Evolutionary conservation across 805 yeast species (phyloP).

Genomic region (Pichia scutulata): DNA sequence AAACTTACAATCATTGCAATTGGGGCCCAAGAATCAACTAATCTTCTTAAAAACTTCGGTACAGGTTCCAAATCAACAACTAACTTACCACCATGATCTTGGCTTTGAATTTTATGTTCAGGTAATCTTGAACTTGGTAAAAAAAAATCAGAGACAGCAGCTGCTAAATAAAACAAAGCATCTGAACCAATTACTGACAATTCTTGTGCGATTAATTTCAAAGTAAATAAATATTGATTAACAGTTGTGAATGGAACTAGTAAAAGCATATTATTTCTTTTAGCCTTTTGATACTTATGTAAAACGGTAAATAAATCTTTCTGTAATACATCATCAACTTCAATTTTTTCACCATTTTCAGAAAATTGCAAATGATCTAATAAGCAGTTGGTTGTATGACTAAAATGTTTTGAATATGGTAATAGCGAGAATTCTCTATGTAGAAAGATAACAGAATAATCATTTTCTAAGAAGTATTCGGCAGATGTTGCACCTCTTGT

Average conservation of each 20-base stretch:
- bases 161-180: slow-evolving; percentile 83
- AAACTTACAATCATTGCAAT: slow-evolving; percentile 90
- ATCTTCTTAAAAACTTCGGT: slow-evolving; percentile 81
- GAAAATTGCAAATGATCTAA: slow-evolving; percentile 66
- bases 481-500: slow-evolving; percentile 97
- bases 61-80: slow-evolving; percentile 89
- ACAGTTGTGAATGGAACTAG: slow-evolving; percentile 89
- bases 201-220: slow-evolving; percentile 55
- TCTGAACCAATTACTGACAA: slow-evolving; percentile 46
- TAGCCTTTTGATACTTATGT: slow-evolving; percentile 46
- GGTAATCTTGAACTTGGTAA: slow-evolving; percentile 80
- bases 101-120: slow-evolving; percentile 91
- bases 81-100: slow-evolving; percentile 60
- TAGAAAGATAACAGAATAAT: slow-evolving; percentile 86
- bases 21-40: slow-evolving; percentile 94
- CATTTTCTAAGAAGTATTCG: slow-evolving; percentile 77
- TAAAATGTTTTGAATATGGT: slow-evolving; percentile 88
- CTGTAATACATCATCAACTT: slow-evolving; percentile 53
- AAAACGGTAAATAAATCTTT: slow-evolving; percentile 53
- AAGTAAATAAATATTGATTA: slow-evolving; percentile 83
- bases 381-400: slow-evolving; percentile 78
- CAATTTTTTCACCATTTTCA: slow-evolving; percentile 41
- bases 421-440: slow-evolving; percentile 87
- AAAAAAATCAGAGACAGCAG: slow-evolving; percentile 96
- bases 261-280: slow-evolving; percentile 45